phyloP scores from a whole-genome alignment of 805 yeast species.

The Saccharomyces paradoxus region DNA sequence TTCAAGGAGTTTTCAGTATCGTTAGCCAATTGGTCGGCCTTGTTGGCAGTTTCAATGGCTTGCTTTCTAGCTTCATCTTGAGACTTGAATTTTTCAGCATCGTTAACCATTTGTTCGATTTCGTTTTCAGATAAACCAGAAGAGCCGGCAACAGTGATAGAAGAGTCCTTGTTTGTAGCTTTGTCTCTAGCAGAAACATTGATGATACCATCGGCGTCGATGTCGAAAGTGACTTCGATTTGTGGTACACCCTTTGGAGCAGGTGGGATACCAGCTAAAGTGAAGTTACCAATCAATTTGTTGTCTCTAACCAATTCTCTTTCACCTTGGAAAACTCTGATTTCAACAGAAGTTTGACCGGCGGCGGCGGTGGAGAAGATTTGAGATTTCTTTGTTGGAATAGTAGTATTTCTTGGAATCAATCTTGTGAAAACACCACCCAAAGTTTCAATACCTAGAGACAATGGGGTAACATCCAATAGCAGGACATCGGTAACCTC shows the following conservation, averaged over 20 bases:
- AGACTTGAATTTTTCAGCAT: conserved; percentile 82
- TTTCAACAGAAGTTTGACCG: conserved; percentile 94
- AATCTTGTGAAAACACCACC: conserved; percentile 95
- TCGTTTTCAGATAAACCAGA: conserved; percentile 86
- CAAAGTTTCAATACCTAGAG: conserved; percentile 92
- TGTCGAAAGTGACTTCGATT: conserved; percentile 84
- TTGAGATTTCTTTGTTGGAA: conserved; percentile 94
- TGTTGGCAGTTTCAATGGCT: conserved; percentile 70
- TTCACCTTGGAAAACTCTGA: conserved; percentile 98
- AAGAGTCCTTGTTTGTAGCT: conserved; percentile 87
- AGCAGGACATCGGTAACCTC: conserved; percentile 87
- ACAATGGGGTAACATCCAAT: conserved; percentile 81
- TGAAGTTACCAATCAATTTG: conserved; percentile 95
- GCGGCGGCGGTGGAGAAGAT: conserved; percentile 93
- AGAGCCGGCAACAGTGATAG: conserved; percentile 93
- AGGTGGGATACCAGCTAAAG: conserved; percentile 83
- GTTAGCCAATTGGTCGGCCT: conserved; percentile 68
- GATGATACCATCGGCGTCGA: conserved; percentile 95
- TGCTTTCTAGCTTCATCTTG: conserved; percentile 81
- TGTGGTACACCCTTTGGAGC: conserved; percentile 81
- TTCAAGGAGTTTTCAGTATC: conserved; percentile 82
- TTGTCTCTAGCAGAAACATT: conserved; percentile 91
- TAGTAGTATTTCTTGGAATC: conserved; percentile 86
- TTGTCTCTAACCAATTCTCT: conserved; percentile 96
- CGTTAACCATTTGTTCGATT: conserved; percentile 84